phyloP scores from a whole-genome alignment of 345 rosid genomes.

The Rhodamnia argentea region DNA sequence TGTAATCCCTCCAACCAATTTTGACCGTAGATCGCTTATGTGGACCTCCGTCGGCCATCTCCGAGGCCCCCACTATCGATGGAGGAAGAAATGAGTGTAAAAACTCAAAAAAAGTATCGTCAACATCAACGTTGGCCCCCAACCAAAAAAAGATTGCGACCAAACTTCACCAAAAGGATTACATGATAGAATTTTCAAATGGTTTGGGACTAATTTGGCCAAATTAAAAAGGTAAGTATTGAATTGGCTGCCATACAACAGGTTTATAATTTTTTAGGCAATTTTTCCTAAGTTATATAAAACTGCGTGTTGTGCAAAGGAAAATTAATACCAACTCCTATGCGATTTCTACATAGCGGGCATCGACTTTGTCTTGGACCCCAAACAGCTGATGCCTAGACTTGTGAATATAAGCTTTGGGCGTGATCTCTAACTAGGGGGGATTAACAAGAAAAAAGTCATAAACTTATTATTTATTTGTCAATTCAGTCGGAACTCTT shows the following conservation, averaged over 20 bases:
- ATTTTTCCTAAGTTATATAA: not conserved
- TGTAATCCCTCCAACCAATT: rapidly evolving
- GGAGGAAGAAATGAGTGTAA: not conserved
- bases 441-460: too few species aligned
- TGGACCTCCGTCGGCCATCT: not conserved
- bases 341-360: not conserved
- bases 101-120: not conserved
- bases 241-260: rapidly evolving
- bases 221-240: rapidly evolving
- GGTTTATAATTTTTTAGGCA: not conserved
- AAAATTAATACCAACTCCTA: not conserved
- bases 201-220: not conserved
- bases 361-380: not conserved
- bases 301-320: too few species aligned
- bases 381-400: not conserved
- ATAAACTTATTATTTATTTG: too few species aligned
- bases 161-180: not conserved
- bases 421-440: not conserved
- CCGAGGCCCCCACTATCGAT: not conserved
- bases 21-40: rapidly evolving
- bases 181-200: not conserved
- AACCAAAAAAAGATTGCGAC: not conserved
- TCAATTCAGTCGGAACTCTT: too few species aligned
- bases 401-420: not conserved
- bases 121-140: too few species aligned